Percentiles rank a stretch among this genome's conserved stretches.
Conservation (phyloP, 306 rosid genomes). For the Lathyrus aphaca region DNA sequence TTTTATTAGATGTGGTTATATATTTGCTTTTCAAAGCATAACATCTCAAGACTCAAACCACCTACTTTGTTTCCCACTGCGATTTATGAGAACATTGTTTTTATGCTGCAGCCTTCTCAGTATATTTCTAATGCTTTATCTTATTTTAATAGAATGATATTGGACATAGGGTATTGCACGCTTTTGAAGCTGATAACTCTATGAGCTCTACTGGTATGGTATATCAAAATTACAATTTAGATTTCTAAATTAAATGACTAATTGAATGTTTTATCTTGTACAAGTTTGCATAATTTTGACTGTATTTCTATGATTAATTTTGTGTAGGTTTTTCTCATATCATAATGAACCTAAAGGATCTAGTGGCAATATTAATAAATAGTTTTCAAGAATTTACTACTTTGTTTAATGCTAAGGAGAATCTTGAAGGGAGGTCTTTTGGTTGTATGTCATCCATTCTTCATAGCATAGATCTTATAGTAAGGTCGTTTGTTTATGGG, state of each 20-base stretch:
- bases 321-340: slow-evolving; percentile 58
- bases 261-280: neutral
- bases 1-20: slow-evolving; percentile 1
- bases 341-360: slow-evolving; percentile 60
- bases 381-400: slow-evolving; percentile 77
- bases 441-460: slow-evolving; percentile 71
- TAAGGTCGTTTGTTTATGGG: slow-evolving; percentile 58
- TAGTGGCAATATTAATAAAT: slow-evolving; percentile 65
- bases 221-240: slow-evolving; percentile 30
- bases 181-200: slow-evolving; percentile 60
- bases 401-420: slow-evolving; percentile 42
- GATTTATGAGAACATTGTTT: slow-evolving; percentile 20
- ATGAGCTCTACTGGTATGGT: slow-evolving; percentile 62
- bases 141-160: slow-evolving; percentile 54
- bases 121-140: slow-evolving; percentile 41
- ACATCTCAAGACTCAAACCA: neutral
- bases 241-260: slow-evolving; percentile 3
- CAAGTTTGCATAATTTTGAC: slow-evolving; percentile 35
- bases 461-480: slow-evolving; percentile 63
- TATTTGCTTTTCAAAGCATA: slow-evolving; percentile 3
- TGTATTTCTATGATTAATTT: slow-evolving; percentile 41
- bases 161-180: slow-evolving; percentile 57
- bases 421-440: slow-evolving; percentile 62
- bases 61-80: slow-evolving; percentile 1
- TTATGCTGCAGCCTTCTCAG: slow-evolving; percentile 19